Base-by-base conservation (phyloP, 768 basidiomycete genomes). In the Gloeostereum incarnatum region DNA sequence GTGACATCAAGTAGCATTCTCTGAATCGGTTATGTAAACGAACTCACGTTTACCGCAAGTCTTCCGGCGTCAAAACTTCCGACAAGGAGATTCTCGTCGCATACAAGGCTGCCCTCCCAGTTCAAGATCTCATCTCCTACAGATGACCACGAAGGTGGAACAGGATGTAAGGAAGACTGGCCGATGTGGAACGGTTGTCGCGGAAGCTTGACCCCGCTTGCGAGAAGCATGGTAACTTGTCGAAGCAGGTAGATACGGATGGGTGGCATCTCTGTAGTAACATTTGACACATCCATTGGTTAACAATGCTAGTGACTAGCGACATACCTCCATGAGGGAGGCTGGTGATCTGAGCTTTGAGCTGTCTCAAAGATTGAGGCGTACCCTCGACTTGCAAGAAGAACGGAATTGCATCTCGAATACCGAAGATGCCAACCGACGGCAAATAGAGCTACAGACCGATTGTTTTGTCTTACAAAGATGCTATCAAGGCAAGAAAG, bases 21-120 rank as follows among this genome's bases (percentile, higher is more conserved):
- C n/a, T n/a, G n/a, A n/a, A n/a, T n/a, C n/a, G n/a, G 24, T 19
- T 17, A 40, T 43, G 45, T 14, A 27, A 45, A 30, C n/a, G 26
- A 14, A 29, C 26, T 29, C 14, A 29, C 26, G 8, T 29, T 8
- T 8, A 29, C 26, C 14, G 26, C 8, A 8, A 29, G 9, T 8
- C 8, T 8, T 8, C 26, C 26, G 8, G 26, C 26, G 26, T 29
- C 26, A 14, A 29, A 29, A 8, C 26, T 14, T 8, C 26, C 26
- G 14, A 29, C 26, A 14, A 29, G 26, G 26, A 29, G 26, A 29
- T 29, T 14, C 9, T 8, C 14, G 14, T 29, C 26, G 14, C 26
- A 29, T 8, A 8, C 9, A 29, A 29, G 9, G 9, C 14, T 14
- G 14, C 26, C 26, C 26, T 29, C 26, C 26, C 26, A 29, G 26